These are phyloP conservation scores for Cardamine occulta DNA, from an alignment of 345 rosid genomes.

Conservation along the genomic window DNA sequence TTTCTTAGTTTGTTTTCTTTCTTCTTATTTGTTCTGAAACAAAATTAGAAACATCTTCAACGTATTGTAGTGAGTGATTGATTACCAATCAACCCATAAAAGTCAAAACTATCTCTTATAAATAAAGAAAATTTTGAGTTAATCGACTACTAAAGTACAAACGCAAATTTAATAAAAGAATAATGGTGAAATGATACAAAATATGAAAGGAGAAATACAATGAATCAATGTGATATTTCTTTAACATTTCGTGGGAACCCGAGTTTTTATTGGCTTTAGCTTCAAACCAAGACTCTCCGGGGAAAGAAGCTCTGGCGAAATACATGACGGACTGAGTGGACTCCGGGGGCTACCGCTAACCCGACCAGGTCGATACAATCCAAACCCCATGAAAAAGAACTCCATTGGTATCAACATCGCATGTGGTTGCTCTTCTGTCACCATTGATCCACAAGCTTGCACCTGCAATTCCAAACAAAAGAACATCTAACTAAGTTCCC, in stretches of 20 bases:
- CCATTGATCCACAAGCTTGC: conserved; percentile 99
- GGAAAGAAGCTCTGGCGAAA: conserved; percentile 94
- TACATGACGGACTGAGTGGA: conserved; percentile 84
- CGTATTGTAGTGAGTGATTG: conserved; percentile 18
- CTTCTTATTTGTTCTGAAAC: background rate
- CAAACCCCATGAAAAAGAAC: conserved; percentile 86
- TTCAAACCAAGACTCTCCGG: conserved; percentile 99
- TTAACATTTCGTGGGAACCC: conserved; percentile 43
- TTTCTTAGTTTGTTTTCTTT: conserved; percentile 21
- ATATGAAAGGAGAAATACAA: background rate
- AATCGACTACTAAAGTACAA: conserved; percentile 33
- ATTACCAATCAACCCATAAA: conserved; percentile 22
- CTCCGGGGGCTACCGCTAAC: conserved; percentile 83
- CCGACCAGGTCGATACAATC: conserved; percentile 68
- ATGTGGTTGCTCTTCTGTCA: conserved; percentile 98
- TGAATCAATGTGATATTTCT: conserved; percentile 14
- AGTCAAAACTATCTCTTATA: conserved; percentile 11
- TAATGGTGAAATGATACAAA: conserved; percentile 10
- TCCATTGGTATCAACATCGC: conserved; percentile 98
- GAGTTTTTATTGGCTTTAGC: conserved; percentile 95
- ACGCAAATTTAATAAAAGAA: conserved; percentile 42
- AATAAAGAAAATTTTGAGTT: conserved; percentile 19
- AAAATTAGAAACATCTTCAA: conserved; percentile 5
- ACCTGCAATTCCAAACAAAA: conserved; percentile 56
- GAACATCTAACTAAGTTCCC: conserved; percentile 2